Conservation (phyloP, 2,329 filamentous ascomycete species). For the Alternaria rosae region DNA sequence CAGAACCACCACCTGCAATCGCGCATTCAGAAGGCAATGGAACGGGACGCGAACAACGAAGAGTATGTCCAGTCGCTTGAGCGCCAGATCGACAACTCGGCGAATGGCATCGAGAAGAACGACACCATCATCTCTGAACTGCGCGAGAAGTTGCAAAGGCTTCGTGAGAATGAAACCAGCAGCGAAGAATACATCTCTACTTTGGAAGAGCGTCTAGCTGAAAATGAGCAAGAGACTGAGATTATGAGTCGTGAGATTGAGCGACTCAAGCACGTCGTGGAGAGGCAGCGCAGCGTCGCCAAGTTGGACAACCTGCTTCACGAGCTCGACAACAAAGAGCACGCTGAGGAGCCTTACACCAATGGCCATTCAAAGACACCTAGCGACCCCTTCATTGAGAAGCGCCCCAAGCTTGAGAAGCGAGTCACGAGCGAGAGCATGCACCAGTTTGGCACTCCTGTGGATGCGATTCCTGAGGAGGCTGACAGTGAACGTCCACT, state of each 20-base stretch:
- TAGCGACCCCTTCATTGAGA: constrained; percentile 45
- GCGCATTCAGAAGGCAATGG: constrained; percentile 89
- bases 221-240: constrained; percentile 94
- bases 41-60: constrained; percentile 90
- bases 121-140: constrained; percentile 83
- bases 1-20: constrained; percentile 89
- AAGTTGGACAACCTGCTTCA: constrained; percentile 92
- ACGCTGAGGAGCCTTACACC: constrained; percentile 33
- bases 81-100: constrained; percentile 86
- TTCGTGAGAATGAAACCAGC: constrained; percentile 87
- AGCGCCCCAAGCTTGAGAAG: constrained; percentile 33
- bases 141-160: constrained; percentile 86
- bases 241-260: constrained; percentile 97
- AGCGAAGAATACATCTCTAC: constrained; percentile 98
- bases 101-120: constrained; percentile 91
- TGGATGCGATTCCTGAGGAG: constrained; percentile 49
- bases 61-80: constrained; percentile 93
- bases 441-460: constrained; percentile 42
- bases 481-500: constrained; percentile 40
- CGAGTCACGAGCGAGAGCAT: constrained; percentile 33
- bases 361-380: constrained; percentile 48
- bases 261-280: constrained; percentile 90
- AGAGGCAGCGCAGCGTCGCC: constrained; percentile 91
- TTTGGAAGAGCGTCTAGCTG: constrained; percentile 90
- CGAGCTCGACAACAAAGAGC: constrained; percentile 74